phyloP scores from a whole-genome alignment of 208 protist genomes.

The Trypanosoma cruzi region DNA sequence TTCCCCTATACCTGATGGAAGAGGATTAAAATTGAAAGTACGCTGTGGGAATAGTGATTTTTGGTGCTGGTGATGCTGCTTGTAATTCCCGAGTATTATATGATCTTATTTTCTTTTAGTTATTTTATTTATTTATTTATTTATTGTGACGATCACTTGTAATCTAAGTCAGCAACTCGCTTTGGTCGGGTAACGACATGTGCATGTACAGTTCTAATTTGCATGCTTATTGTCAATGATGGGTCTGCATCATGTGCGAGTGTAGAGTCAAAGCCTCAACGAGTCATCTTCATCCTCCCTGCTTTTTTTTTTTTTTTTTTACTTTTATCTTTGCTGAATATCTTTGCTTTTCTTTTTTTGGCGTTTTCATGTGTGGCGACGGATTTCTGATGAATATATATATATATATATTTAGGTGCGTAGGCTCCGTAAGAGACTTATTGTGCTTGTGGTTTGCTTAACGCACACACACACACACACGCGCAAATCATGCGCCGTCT shows the following conservation, averaged over 20 bases:
- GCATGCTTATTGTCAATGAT: neutral
- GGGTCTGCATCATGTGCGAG: neutral
- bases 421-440: neutral
- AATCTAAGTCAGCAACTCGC: too few species aligned
- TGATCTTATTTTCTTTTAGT: neutral
- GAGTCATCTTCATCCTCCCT: neutral
- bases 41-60: neutral
- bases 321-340: too few species aligned
- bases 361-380: neutral
- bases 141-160: too few species aligned
- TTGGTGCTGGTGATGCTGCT: neutral
- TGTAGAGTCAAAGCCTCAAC: neutral
- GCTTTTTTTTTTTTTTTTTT: neutral
- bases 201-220: too few species aligned
- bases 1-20: too few species aligned
- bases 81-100: neutral
- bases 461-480: too few species aligned
- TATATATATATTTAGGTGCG: neutral
- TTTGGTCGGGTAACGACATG: too few species aligned
- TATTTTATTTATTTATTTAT: too few species aligned
- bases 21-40: too few species aligned
- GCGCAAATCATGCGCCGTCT: constrained; percentile 1
- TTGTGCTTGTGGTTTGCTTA: neutral
- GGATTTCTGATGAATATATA: neutral
- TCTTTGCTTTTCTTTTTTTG: neutral